Base-by-base conservation (phyloP, 2,329 filamentous ascomycete genomes). In the Juglanconis juglandina region DNA sequence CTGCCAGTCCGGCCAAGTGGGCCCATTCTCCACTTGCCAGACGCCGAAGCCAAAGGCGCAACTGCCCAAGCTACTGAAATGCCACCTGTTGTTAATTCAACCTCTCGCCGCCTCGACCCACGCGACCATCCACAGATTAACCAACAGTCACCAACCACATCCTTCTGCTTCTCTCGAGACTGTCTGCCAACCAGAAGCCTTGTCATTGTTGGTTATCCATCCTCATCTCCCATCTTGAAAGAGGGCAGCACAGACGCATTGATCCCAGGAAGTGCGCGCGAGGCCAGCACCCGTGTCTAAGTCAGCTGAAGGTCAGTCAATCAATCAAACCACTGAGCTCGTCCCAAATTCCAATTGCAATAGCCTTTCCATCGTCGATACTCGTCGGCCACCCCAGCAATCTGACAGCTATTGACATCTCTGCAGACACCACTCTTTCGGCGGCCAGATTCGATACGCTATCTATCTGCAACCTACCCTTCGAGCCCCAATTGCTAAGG, bases 51-150 rank as follows among this genome's bases (percentile, higher is more conserved):
- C 53, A 47, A 56, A 56, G 37, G 34, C 34, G 53, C 53, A 56
- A 50, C 46, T 50, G 47, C 47, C 39, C 49, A 52, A 51, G 58
- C 54, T 59, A 53, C 50, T 61, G 55, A 56, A 58, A 60, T 55
- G 61, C 61, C 61, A 63, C 61, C 61, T 63, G 59, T 63, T 60
- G 41, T 54, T 41, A 60, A 60, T 60, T 60, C 56, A 55, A 58
- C 50, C 55, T 46, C 61, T 59, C 54, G 51, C 33, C 53, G 49
- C 41, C 41, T 54, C 42, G 48, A 47, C 48, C 24, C n/a, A 3
- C 9, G 11, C 51, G 17, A 11, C 9, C 30, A 6, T 41, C 35
- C 30, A 17, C 47, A 50, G 47, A 6, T 47, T 47, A 17, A 9
- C 34, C 44, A 41, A 42, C 42, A 14, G 11, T 34, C 17, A 48